These are phyloP conservation scores for Orbilia oligospora DNA, from an alignment of 2,329 filamentous ascomycete genomes.

Conservation along the genomic window DNA sequence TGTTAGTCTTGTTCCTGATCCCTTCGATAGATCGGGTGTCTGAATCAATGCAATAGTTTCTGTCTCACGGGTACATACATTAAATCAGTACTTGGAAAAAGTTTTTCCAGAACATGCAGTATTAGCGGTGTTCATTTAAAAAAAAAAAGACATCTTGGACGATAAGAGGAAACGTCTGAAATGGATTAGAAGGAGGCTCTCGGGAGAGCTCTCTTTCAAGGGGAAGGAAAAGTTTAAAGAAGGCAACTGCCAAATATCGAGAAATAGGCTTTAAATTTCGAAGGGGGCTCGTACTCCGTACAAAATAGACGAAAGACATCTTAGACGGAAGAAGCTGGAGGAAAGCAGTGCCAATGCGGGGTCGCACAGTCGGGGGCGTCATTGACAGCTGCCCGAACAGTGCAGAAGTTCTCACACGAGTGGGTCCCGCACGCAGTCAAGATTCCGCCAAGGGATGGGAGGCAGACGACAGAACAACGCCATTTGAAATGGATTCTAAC, in stretches of 20 bases:
- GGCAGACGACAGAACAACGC: conserved; percentile 53
- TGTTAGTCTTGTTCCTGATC: neutral
- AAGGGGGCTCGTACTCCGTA: neutral
- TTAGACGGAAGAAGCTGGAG: conserved; percentile 26
- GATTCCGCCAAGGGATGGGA: conserved; percentile 47
- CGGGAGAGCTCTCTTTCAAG: conserved; percentile 24
- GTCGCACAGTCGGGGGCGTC: conserved; percentile 28
- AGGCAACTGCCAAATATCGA: conserved; percentile 38
- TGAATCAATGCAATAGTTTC: conserved; percentile 10
- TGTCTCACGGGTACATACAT: conserved; percentile 14
- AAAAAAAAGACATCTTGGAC: conserved; percentile 1
- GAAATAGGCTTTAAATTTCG: conserved; percentile 37
- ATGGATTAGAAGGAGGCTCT: conserved; percentile 5
- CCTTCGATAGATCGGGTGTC: neutral
- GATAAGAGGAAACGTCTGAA: conserved; percentile 15
- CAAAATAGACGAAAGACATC: conserved; percentile 26
- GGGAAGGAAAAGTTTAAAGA: conserved; percentile 27
- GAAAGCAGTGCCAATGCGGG: conserved; percentile 36
- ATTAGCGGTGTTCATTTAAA: neutral
- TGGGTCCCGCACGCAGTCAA: conserved; percentile 31
- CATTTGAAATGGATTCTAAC: conserved; percentile 6
- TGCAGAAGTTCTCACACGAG: conserved; percentile 36
- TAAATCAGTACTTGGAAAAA: neutral
- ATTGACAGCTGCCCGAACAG: conserved; percentile 50
- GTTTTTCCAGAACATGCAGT: conserved; percentile 19